These are phyloP conservation scores for Prinsepia uniflora DNA, from an alignment of 306 rosid species.

Conservation along the genomic window DNA sequence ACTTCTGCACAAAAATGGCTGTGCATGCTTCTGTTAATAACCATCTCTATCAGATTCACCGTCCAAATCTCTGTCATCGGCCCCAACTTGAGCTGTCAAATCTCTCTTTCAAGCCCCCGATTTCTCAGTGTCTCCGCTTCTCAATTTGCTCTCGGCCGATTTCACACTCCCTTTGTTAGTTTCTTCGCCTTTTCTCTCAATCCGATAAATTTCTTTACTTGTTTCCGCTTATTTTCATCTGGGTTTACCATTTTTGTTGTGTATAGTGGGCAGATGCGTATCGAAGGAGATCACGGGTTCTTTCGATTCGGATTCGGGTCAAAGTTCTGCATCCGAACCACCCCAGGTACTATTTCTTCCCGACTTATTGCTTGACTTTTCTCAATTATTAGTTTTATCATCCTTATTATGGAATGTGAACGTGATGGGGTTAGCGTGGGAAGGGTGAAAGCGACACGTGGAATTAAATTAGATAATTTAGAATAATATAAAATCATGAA, in stretches of 20 bases:
- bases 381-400: too few relatives aligned
- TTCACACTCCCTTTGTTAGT: slow-evolving; percentile 14
- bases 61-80: slow-evolving; percentile 4
- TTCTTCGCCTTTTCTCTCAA: not conserved
- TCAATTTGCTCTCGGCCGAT: slow-evolving; percentile 11
- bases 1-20: slow-evolving; percentile 14
- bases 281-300: slow-evolving; percentile 27
- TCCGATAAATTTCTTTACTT: not conserved
- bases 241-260: not conserved
- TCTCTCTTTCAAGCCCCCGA: not conserved
- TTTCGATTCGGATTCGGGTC: slow-evolving; percentile 32
- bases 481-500: not conserved
- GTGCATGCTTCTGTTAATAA: not conserved
- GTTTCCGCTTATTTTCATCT: not conserved
- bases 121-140: slow-evolving; percentile 5
- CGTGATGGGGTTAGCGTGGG: not conserved
- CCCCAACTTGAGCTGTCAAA: slow-evolving; percentile 11
- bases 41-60: slow-evolving; percentile 14
- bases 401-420: not conserved
- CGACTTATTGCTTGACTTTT: not conserved
- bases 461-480: not conserved
- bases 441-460: too few relatives aligned
- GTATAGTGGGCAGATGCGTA: slow-evolving; percentile 30
- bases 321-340: slow-evolving; percentile 22
- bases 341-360: slow-evolving; percentile 34